Evolutionary conservation across 2,329 filamentous ascomycete species (phyloP), one percentile per base, ranked within the genome.

Genomic region (Pyricularia grisea): DNA sequence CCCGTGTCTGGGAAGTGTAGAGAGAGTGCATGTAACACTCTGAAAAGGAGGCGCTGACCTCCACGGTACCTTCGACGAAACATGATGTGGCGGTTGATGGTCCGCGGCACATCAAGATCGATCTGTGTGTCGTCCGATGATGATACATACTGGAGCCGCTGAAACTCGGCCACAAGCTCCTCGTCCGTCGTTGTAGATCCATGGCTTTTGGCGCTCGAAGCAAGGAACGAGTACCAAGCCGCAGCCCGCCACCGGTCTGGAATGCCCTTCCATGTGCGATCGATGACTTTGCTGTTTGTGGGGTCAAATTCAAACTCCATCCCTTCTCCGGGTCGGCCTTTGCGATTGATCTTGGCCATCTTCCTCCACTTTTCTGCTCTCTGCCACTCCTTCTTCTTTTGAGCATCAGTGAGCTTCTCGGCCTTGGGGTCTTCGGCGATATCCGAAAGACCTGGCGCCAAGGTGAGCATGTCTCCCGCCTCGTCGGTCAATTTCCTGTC

Each of bases 251-350:
- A 99, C 71, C 93, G 89, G 79, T 99, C 95, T 0, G 95, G 95
- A 72, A 99, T 97, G 33, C 95, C 95, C 77, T 99, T 99, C 95
- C 95, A 99, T 1, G 93, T 96, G 69, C 95, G 88, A 73, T 94
- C 91, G 70, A 97, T 89, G 63, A 99, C 83, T 78, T 97, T 94
- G n/a, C 91, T 85, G 76, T 91, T 92, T 72, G 85, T 88, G 55
- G 87, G 86, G 78, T 97, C 93, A 76, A 98, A 98, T 68, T 93
- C 91, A 74, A 88, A 89, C 71, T 87, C 80, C 79, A 87, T 88
- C 66, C 87, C 87, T 76, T 86, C 81, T 50, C 83, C 83, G 69
- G 84, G 81, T 28, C 76, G 80, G 58, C 82, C 83, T n/a, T 78
- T 80, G 67, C 81, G 85, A 70, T 84, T 76, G 27, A 87, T 79